Conservation (phyloP, 371 early-diverging fungal genomes). For the Conidiobolus incongruus region DNA sequence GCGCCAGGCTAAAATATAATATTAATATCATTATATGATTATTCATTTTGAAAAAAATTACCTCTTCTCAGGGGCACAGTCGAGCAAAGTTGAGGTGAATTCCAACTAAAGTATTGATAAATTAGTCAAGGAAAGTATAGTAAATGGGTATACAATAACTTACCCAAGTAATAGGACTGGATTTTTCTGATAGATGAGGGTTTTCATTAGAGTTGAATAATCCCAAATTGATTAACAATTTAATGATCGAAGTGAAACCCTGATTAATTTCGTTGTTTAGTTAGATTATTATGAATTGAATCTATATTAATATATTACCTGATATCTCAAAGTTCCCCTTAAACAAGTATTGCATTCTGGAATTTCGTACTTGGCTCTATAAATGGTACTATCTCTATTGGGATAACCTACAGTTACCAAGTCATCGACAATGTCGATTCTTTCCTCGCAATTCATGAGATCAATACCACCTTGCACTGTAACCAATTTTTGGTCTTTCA, state of each 20-base stretch:
- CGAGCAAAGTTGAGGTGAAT: no score
- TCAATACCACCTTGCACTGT: conserved; percentile 67
- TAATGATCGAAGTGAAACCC: conserved; percentile 36
- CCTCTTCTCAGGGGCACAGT: no score
- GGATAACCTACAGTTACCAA: conserved; percentile 69
- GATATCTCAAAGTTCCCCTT: conserved; percentile 62
- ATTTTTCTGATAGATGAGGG: no score
- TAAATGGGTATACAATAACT: no score
- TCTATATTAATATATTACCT: conserved; percentile 13
- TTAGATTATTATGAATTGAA: not conserved
- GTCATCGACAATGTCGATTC: conserved; percentile 46
- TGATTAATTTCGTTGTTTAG: conserved; percentile 3
- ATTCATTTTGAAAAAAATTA: no score
- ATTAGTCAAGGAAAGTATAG: no score
- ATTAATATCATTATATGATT: no score
- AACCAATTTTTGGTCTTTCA: conserved; percentile 47
- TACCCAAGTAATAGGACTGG: no score
- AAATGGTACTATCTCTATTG: conserved; percentile 53
- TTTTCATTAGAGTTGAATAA: no score
- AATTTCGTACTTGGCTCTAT: conserved; percentile 30
- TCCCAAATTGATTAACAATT: conserved; percentile 30
- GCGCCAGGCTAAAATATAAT: no score
- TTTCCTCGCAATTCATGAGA: conserved; percentile 31
- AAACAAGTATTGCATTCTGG: conserved; percentile 57
- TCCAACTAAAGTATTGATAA: no score